A percentile compares a stretch with the other conserved stretches of the same genome.
These are phyloP conservation scores for Chrysanthemum seticuspe DNA, from an alignment of 129 eudicot species.

Conservation along the genomic window DNA sequence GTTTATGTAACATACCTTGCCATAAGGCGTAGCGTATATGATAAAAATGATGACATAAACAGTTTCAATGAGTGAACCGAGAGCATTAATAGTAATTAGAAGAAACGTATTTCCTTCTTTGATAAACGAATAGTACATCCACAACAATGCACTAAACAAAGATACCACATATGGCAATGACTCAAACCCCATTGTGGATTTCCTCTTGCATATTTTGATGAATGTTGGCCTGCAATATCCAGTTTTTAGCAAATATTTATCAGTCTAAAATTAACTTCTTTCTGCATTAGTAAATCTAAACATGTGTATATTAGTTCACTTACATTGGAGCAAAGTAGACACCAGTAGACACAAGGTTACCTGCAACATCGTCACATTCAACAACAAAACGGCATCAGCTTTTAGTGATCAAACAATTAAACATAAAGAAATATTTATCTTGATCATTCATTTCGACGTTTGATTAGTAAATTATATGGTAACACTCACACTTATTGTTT, in stretches of 20 bases:
- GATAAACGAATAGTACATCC: constrained; percentile 75
- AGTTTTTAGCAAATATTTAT: background rate
- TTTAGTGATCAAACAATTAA: background rate
- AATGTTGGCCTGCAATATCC: constrained; percentile 66
- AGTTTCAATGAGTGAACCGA: constrained; percentile 63
- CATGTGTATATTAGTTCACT: constrained; percentile 27
- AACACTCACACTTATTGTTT: constrained; percentile 16
- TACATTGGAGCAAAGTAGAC: constrained; percentile 86
- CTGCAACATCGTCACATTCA: constrained; percentile 36
- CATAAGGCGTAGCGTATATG: constrained; percentile 55
- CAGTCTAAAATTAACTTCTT: background rate
- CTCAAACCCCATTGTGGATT: constrained; percentile 78
- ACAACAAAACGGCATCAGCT: background rate
- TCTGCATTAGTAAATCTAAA: background rate
- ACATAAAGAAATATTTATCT: background rate
- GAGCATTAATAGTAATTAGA: constrained; percentile 66
- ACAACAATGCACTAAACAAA: constrained; percentile 67
- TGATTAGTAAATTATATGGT: background rate
- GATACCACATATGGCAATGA: constrained; percentile 72
- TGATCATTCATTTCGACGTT: background rate
- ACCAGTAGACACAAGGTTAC: constrained; percentile 61
- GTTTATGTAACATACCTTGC: constrained; percentile 42
- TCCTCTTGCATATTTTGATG: constrained; percentile 49
- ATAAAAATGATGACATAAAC: constrained; percentile 59
- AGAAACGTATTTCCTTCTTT: constrained; percentile 48